Conservation (phyloP, 257 asterid genomes). For the Mitragyna speciosa region DNA sequence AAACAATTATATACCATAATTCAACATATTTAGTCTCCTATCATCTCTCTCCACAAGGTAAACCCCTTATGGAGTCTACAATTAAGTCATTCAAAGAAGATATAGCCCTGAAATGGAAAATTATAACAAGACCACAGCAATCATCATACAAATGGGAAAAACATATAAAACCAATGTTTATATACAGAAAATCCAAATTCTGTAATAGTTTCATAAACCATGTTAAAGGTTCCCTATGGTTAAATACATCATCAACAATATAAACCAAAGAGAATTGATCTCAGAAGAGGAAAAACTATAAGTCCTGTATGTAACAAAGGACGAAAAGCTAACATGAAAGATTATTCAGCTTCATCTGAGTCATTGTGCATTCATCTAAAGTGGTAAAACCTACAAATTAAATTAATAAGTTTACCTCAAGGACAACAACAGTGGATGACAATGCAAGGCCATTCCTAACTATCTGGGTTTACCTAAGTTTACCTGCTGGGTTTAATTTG, state of each 20-base stretch:
- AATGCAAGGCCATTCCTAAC: constrained; percentile 99
- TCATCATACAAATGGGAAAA: background rate
- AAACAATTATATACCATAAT: background rate
- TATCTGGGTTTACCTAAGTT: too few relatives aligned
- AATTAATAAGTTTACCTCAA: constrained; percentile 57
- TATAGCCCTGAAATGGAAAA: background rate
- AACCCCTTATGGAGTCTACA: background rate
- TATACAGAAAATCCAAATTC: background rate
- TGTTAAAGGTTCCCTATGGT: background rate
- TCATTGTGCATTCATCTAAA: background rate
- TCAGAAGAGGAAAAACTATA: too few relatives aligned
- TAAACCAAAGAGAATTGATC: background rate
- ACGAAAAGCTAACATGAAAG: background rate
- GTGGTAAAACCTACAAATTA: background rate
- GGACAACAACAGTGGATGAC: constrained; percentile 98
- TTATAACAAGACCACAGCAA: background rate
- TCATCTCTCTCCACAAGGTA: background rate
- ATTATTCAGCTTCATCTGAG: background rate
- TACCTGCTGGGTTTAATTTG: too few relatives aligned
- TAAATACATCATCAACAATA: too few relatives aligned
- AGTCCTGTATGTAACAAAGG: too few relatives aligned
- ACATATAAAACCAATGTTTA: constrained; percentile 1
- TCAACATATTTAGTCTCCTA: background rate
- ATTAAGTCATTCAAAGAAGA: background rate
- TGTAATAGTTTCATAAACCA: background rate